phyloP scores from a whole-genome alignment of 2,329 filamentous ascomycete genomes.

The Apiospora hydei region DNA sequence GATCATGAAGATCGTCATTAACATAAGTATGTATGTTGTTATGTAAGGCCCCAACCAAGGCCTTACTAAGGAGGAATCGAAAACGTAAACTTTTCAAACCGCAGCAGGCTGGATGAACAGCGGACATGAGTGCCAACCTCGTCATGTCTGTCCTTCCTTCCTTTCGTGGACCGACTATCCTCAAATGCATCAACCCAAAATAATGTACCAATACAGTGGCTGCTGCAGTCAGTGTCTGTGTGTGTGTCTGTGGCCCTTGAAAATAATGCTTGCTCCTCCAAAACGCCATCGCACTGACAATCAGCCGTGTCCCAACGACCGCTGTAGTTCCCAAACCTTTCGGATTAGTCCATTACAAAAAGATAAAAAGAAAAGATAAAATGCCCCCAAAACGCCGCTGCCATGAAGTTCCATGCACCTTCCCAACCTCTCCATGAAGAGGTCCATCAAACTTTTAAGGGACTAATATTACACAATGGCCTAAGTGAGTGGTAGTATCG shows the following conservation, averaged over 20 bases:
- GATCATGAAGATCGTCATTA: not conserved
- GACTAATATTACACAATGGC: slow-evolving; percentile 24
- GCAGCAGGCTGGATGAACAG: not conserved
- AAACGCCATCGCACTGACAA: slow-evolving; percentile 11
- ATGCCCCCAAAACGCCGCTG: slow-evolving; percentile 15
- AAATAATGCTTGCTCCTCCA: slow-evolving; percentile 6
- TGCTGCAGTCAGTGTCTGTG: not conserved
- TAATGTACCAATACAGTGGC: slow-evolving; percentile 12
- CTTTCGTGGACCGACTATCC: slow-evolving; percentile 6
- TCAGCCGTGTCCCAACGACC: slow-evolving; percentile 7
- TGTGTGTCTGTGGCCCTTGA: not conserved
- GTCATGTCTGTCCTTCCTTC: not conserved
- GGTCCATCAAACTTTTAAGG: slow-evolving; percentile 11
- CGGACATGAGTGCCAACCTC: slow-evolving; percentile 1
- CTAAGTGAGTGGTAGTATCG: slow-evolving; percentile 17
- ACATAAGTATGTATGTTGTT: not conserved
- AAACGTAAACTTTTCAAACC: slow-evolving; percentile 5
- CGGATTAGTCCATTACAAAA: slow-evolving; percentile 8
- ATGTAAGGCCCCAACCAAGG: slow-evolving; percentile 5
- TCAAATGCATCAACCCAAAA: slow-evolving; percentile 18
- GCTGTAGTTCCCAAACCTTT: not conserved
- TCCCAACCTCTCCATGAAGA: slow-evolving; percentile 16
- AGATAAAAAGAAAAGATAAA: not conserved
- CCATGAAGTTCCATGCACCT: slow-evolving; percentile 20
- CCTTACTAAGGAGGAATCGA: not conserved